Base-by-base conservation (phyloP, 192 early-diverging fungal species). In the Diversispora epigaea region DNA sequence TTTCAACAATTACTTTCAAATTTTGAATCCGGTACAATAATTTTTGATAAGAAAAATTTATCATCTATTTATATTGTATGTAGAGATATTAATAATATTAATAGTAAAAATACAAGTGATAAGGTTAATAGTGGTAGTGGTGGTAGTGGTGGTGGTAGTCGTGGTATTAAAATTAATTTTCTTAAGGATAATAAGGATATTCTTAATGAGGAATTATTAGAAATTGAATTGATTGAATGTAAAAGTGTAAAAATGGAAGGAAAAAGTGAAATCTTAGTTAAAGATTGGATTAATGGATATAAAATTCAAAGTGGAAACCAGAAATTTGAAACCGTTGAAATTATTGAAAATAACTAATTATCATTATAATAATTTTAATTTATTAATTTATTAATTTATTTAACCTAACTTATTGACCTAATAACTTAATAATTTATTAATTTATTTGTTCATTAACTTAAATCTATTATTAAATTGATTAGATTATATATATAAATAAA, bases 241-340 rank as follows among this genome's bases (percentile, higher is more conserved):
- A 80, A 40, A 9, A 68, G 67, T 10, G 50, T 93, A 10, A 87
- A 90, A 69, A 83, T 90, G 41, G 84, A 93, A 71, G 84, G 83
- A 68, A 92, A 93, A 68, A 82, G 76, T 8, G 80, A 77, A 10
- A 65, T 90, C 10, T 71, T 68, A 2, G 84, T 86, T 32, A 81
- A 81, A 44, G 91, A 89, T 71, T 93, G 93, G 78, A 76, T 79
- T 32, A 94, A 94, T 78, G 93, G 93, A 32, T 93, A 94, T 76
- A 77, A 83, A 40, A 50, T 83, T 25, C 62, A 75, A 19, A 80
- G 77, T 8, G 79, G 79, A 41, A 17, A 63, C 12, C 79, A 71
- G 15, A 76, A 52, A 12, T 83, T 83, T 50, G 75, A 54, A 17
- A 32, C 0, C 2, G 25, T 32, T 0, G 25, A 32, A 32, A 32